Evolutionary conservation across 2,329 filamentous ascomycete genomes (phyloP), one percentile per base, ranked within the genome.

Genomic region (Paecilomyces variotii): DNA sequence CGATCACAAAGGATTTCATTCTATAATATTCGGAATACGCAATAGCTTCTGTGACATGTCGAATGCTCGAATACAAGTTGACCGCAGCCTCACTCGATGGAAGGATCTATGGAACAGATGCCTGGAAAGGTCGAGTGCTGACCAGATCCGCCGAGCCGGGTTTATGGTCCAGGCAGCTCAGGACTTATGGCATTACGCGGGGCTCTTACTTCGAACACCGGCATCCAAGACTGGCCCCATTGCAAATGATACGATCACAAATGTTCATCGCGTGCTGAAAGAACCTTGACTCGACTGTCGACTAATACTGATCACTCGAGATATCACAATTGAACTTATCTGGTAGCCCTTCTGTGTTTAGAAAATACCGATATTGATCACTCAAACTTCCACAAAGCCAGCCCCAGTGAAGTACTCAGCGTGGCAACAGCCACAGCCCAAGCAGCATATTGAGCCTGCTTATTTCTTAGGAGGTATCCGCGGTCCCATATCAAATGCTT

Each of bases 401-500:
- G 39, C 39, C n/a, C 39, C 4, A 45, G n/a, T 3, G 39, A 45
- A 19, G 39, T 45, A 14, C n/a, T 19, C n/a, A 45, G 6, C 1
- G 39, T 5, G 39, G 39, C 39, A 45, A 6, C 39, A 7, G 39
- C 39, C 39, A 45, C 39, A 5, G 9, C 39, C 39, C 39, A 45
- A 45, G 39, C 39, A 14, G 39, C 39, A n/a, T 9, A 45, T 45
- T 45, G 39, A 9, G 14, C 19, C 50, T 52, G 50, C 50, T n/a
- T 52, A 52, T 52, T 52, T 26, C 5, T 27, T 26, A 52, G 50
- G 12, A 52, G 27, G 12, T 28, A 26, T 26, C 82, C 84, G 25
- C 80, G 72, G 74, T 88, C 86, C 85, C 85, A 88, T 9, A 78
- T 67, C 76, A 89, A 76, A 81, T 88, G 85, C 69, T 86, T 81